These are phyloP conservation scores for Melampsora abietis-canadensis DNA, from an alignment of 1,284 basidiomycete species.

Conservation along the genomic window DNA sequence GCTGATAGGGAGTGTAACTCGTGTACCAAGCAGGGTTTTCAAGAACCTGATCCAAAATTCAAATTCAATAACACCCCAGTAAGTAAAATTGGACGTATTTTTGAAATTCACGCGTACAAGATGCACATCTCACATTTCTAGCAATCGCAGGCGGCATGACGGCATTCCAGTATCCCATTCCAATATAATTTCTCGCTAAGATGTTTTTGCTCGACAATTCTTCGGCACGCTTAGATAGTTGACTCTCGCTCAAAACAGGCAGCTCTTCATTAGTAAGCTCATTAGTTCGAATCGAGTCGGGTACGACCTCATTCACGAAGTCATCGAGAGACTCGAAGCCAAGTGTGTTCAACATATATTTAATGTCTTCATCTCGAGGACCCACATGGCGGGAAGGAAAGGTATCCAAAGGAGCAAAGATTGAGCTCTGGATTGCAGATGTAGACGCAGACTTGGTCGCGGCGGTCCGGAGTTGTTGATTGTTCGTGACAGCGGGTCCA, in stretches of 20 bases:
- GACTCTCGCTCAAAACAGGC: slow-evolving; percentile 75
- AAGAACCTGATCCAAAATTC: slow-evolving; percentile 63
- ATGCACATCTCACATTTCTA: slow-evolving; percentile 65
- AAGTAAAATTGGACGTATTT: background rate
- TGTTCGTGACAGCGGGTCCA: background rate
- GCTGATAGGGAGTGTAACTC: slow-evolving; percentile 87
- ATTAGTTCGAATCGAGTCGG: slow-evolving; percentile 70
- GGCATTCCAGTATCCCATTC: slow-evolving; percentile 94
- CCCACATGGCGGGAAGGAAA: slow-evolving; percentile 86
- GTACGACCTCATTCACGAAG: slow-evolving; percentile 77
- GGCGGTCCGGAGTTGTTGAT: background rate
- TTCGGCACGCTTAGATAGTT: slow-evolving; percentile 73
- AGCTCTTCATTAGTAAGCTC: slow-evolving; percentile 66
- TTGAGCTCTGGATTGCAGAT: slow-evolving; percentile 46
- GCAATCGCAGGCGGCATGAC: slow-evolving; percentile 89
- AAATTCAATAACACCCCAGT: background rate
- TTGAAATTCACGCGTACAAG: slow-evolving; percentile 18
- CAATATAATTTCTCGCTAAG: slow-evolving; percentile 86
- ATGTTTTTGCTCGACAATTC: slow-evolving; percentile 74
- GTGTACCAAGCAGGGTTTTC: slow-evolving; percentile 99
- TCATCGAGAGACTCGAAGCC: slow-evolving; percentile 82
- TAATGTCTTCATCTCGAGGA: slow-evolving; percentile 71
- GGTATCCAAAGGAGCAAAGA: slow-evolving; percentile 76
- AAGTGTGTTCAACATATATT: slow-evolving; percentile 72
- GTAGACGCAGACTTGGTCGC: background rate